Evolutionary conservation across 2,329 filamentous ascomycete species (phyloP), one percentile per base, ranked within the genome.

Genomic region (Phaeosphaeriaceae sp.): DNA sequence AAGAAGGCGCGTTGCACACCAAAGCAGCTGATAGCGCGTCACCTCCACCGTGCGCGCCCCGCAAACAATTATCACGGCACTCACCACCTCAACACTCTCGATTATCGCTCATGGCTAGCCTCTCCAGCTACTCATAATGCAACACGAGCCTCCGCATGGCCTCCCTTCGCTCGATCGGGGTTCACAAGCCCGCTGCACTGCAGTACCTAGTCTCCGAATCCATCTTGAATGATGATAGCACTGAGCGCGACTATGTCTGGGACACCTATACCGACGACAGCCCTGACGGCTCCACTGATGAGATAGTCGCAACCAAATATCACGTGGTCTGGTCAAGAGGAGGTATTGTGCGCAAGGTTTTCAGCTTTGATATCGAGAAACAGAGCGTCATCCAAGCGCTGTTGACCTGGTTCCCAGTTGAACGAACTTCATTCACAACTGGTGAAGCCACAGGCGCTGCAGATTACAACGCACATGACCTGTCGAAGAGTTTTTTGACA

Each of bases 241-340:
- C 83, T 15, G 74, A 83, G 20, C 80, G 84, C 28, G 81, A 82
- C 4, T 97, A 96, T 72, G 79, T 78, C 49, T 97, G 94, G 92
- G 83, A 89, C 28, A 86, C 87, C 29, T 79, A 79, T 49, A 75
- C 75, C 50, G 75, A 79, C 37, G 74, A 78, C 50, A 54, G 50
- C n/a, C 63, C 61, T n/a, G 68, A 75, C 12, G 62, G 76, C 67
- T 30, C 76, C 71, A 86, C 92, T 61, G 92, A 96, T 64, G 92
- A 97, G 74, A 76, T 97, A 12, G 77, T 96, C 18, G 85, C 85
- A 42, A 94, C 92, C 9, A 79, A 85, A 20, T 80, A 83, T 51
- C 87, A 87, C 62, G 92, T 95, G 11, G 83, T 97, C 48, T 99
- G 93, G 93, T 95, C 90, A 32, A 85, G 91, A 49, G 92, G 90